Evolutionary conservation across 495 filamentous ascomycete species (phyloP), one percentile per base, ranked within the genome.

Genomic region (Aspergillus biplanus): DNA sequence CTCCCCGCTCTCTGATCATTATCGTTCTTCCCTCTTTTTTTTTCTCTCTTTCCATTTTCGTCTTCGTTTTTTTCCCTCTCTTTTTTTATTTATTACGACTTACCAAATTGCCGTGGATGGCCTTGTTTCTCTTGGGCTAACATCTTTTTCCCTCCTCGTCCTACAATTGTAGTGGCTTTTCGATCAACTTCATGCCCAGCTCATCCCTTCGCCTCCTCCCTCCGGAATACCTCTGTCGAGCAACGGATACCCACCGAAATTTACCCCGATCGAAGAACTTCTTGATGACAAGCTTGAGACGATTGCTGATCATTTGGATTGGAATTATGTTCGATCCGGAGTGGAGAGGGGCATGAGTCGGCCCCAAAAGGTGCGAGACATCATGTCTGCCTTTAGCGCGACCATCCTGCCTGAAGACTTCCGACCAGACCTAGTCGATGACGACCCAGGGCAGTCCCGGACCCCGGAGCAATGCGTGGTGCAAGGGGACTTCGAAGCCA

Each of bases 401-500:
- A 65, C 68, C 7, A 72, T 72, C 11, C 73, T 83, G 1, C 80
- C 83, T 12, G 76, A 80, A 42, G 79, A 82, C n/a, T 80, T 78
- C 64, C 74, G 77, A 7, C 71, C 48, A 16, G 77, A 83, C 48
- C 65, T 81, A 12, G 66, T 69, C 47, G 76, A 27, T 27, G 21
- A 77, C 48, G 70, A 72, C 7, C 27, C 39, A 0, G 57, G 64
- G 27, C 58, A 68, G 18, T 33, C 64, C 6, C 67, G 71, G 9
- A 77, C 75, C 27, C 67, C 75, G 21, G 79, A 82, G 64, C 73
- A 80, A 46, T 78, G 79, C 62, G 75, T 82, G 15, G 76, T 83
- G 9, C 81, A 80, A 59, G 78, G 76, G 3, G 79, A 82, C 56
- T 74, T 84, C n/a, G 78, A 79, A 56, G 77, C 76, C 16, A 85